phyloP scores from a whole-genome alignment of 106 monocot species.

The Amphibolis antarctica region DNA sequence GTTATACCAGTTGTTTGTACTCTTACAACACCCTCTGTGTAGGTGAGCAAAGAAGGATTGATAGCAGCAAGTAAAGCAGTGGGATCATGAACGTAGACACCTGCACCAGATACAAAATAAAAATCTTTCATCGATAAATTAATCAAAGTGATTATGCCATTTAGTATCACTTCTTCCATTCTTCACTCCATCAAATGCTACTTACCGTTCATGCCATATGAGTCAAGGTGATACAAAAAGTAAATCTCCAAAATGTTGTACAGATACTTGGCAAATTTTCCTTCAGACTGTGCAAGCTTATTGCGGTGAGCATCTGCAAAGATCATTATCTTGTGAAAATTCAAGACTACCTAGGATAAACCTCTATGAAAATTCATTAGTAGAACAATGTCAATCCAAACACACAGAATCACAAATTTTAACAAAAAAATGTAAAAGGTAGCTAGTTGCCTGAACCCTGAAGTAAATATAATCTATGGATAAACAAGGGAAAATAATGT shows the following conservation, averaged over 20 bases:
- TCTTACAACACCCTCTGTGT: constrained; percentile 76
- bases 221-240: constrained; percentile 69
- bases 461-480: no score
- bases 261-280: constrained; percentile 71
- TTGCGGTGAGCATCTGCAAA: constrained; percentile 53
- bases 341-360: no score
- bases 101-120: constrained; percentile 31
- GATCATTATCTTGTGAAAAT: neutral
- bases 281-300: constrained; percentile 49
- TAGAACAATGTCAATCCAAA: no score
- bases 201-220: constrained; percentile 57
- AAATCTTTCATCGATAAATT: neutral
- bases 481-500: no score
- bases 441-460: no score
- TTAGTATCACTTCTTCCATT: neutral
- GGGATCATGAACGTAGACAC: constrained; percentile 95
- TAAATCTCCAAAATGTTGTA: constrained; percentile 77
- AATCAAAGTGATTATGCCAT: neutral
- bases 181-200: neutral
- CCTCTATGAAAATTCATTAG: no score
- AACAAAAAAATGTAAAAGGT: no score
- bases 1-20: constrained; percentile 90
- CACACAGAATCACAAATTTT: no score
- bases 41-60: constrained; percentile 85
- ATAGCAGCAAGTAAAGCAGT: constrained; percentile 76